A percentile compares a stretch with the other conserved stretches of the same genome.
These are phyloP conservation scores for Gymnopus androsaceus DNA, from an alignment of 1,284 basidiomycete genomes.

Conservation along the genomic window DNA sequence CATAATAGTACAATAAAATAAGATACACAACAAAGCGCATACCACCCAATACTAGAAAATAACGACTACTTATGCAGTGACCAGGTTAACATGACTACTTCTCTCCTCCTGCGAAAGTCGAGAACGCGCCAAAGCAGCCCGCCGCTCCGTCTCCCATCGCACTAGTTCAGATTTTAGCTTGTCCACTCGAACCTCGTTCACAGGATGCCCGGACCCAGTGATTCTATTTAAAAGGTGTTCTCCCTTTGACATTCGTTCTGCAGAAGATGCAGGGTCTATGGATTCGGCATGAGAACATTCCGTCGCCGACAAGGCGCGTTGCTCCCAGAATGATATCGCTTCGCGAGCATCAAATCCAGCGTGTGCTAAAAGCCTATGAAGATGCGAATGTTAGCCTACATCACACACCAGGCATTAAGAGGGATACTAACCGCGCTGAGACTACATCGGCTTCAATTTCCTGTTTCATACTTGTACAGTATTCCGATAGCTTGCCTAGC, in stretches of 20 bases:
- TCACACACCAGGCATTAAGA: slow-evolving; percentile 16
- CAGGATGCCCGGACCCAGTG: slow-evolving; percentile 60
- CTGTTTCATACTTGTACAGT: slow-evolving; percentile 73
- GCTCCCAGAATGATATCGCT: slow-evolving; percentile 77
- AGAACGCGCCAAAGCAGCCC: slow-evolving; percentile 26
- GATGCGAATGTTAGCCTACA: neutral
- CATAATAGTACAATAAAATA: neutral
- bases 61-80: slow-evolving; percentile 14
- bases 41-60: neutral
- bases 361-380: slow-evolving; percentile 75
- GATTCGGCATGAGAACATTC: slow-evolving; percentile 21
- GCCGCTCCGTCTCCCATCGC: slow-evolving; percentile 62
- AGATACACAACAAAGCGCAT: neutral
- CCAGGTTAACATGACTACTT: slow-evolving; percentile 16
- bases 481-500: slow-evolving; percentile 67
- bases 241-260: slow-evolving; percentile 32
- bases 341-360: slow-evolving; percentile 82
- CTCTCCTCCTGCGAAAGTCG: slow-evolving; percentile 7
- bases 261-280: slow-evolving; percentile 27
- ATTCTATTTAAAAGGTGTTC: slow-evolving; percentile 34
- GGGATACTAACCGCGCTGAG: slow-evolving; percentile 67
- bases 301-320: slow-evolving; percentile 26
- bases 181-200: slow-evolving; percentile 58
- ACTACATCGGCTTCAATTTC: slow-evolving; percentile 91
- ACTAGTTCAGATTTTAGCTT: slow-evolving; percentile 63